These are phyloP conservation scores for Thielaviopsis musarum DNA, from an alignment of 2,329 filamentous ascomycete species.

Conservation along the genomic window DNA sequence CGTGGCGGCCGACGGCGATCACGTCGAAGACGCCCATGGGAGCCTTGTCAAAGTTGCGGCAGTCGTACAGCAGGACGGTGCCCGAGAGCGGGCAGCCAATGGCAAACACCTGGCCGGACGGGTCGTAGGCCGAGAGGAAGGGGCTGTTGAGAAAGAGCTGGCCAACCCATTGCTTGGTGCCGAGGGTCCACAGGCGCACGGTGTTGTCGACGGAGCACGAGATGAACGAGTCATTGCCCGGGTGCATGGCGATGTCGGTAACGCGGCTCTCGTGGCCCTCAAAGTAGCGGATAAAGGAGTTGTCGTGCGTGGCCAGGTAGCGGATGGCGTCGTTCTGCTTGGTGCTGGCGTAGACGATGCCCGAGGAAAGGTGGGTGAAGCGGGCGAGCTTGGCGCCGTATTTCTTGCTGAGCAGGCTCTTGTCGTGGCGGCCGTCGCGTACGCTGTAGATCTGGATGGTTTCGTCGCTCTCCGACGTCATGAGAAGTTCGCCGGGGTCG, in stretches of 20 bases:
- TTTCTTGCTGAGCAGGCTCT: slow-evolving; percentile 84
- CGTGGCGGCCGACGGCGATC: slow-evolving; percentile 32
- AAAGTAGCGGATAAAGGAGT: slow-evolving; percentile 93
- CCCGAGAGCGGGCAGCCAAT: slow-evolving; percentile 69
- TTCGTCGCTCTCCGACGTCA: slow-evolving; percentile 85
- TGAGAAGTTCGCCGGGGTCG: slow-evolving; percentile 80
- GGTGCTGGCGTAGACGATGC: slow-evolving; percentile 89
- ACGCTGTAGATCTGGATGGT: slow-evolving; percentile 93
- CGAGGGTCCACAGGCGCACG: slow-evolving; percentile 76
- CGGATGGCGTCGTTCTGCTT: slow-evolving; percentile 81
- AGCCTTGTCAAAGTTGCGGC: slow-evolving; percentile 81
- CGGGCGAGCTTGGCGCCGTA: slow-evolving; percentile 89
- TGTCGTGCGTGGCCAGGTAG: slow-evolving; percentile 85
- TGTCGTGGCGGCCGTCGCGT: slow-evolving; percentile 75
- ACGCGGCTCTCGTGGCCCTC: slow-evolving; percentile 75
- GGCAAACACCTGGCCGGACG: slow-evolving; percentile 80
- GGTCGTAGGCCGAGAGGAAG: slow-evolving; percentile 77
- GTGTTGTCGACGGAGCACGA: slow-evolving; percentile 86
- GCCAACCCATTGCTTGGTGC: slow-evolving; percentile 63
- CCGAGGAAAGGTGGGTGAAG: slow-evolving; percentile 82
- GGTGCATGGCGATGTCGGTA: slow-evolving; percentile 69
- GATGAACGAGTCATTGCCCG: slow-evolving; percentile 77
- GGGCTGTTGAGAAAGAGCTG: slow-evolving; percentile 66
- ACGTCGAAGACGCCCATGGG: slow-evolving; percentile 82
- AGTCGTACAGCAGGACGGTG: slow-evolving; percentile 74